phyloP scores from a whole-genome alignment of 495 filamentous ascomycete genomes.

The Geopyxis carbonaria region DNA sequence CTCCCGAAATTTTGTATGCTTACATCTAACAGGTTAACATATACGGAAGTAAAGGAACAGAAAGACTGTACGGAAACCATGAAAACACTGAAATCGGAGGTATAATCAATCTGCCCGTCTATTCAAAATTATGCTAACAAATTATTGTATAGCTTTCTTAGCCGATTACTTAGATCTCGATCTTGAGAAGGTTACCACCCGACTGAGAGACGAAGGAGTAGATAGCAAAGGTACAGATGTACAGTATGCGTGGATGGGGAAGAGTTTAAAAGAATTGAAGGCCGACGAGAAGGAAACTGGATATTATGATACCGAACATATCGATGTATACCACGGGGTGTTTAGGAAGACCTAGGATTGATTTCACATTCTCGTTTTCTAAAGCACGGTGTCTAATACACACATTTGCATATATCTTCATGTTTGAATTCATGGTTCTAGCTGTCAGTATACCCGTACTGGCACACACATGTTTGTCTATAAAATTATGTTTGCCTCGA shows the following conservation, averaged over 20 bases:
- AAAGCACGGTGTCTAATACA: too few species aligned
- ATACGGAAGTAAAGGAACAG: constrained; percentile 28
- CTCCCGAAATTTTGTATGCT: neutral
- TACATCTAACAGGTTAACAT: constrained; percentile 28
- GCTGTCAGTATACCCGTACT: too few species aligned
- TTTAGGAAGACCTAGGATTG: constrained; percentile 8
- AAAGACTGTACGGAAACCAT: constrained; percentile 56
- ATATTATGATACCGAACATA: constrained; percentile 1
- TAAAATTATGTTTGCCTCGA: too few species aligned
- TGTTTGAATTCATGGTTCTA: too few species aligned
- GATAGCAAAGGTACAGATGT: constrained; percentile 3
- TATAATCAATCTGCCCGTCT: neutral
- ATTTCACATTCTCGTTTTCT: too few species aligned
- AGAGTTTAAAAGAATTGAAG: constrained; percentile 13
- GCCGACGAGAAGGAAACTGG: neutral
- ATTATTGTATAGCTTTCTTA: constrained; percentile 38
- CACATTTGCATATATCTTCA: too few species aligned
- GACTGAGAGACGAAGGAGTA: constrained; percentile 46
- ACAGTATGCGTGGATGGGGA: constrained; percentile 24
- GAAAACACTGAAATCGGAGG: constrained; percentile 84
- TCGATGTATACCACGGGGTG: constrained; percentile 23
- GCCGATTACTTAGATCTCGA: constrained; percentile 63
- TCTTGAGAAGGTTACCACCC: constrained; percentile 53
- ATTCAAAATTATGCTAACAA: neutral
- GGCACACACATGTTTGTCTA: too few species aligned